Percentiles rank a stretch among this genome's conserved stretches.
These are phyloP conservation scores for Euphorbia tirucalli DNA, from an alignment of 345 rosid genomes.

Conservation along the genomic window DNA sequence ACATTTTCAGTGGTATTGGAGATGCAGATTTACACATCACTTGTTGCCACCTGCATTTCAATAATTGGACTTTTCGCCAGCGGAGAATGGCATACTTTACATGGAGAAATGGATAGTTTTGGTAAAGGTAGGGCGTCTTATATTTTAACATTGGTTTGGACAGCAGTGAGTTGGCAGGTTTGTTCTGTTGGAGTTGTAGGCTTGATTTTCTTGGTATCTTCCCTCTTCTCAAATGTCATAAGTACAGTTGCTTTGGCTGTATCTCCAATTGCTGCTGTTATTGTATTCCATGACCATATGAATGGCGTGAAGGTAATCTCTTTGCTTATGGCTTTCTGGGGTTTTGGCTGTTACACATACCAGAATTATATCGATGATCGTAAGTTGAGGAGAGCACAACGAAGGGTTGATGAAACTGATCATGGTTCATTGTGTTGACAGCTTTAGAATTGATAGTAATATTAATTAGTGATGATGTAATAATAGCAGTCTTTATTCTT, in stretches of 20 bases:
- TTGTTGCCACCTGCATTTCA: conserved; percentile 45
- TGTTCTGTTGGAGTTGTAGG: conserved; percentile 72
- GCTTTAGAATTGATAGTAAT: background rate
- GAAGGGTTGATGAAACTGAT: conserved; percentile 8
- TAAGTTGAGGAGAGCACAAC: conserved; percentile 35
- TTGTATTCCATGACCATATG: conserved; percentile 60
- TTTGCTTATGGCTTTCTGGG: conserved; percentile 61
- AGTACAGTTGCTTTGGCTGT: conserved; percentile 60
- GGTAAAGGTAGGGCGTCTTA: conserved; percentile 47
- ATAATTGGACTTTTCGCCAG: conserved; percentile 51
- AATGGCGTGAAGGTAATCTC: conserved; percentile 61
- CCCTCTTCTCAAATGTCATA: conserved; percentile 72
- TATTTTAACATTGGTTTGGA: conserved; percentile 49
- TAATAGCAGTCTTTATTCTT: background rate
- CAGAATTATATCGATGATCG: conserved; percentile 60
- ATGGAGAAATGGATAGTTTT: conserved; percentile 49
- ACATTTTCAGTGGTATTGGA: conserved; percentile 53
- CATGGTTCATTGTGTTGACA: conserved; percentile 22
- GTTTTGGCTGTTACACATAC: conserved; percentile 54
- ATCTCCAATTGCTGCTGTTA: conserved; percentile 52
- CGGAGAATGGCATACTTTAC: conserved; percentile 67
- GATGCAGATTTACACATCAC: conserved; percentile 56
- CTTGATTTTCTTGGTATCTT: conserved; percentile 60
- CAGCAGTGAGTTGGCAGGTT: conserved; percentile 64
- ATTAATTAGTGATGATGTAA: background rate